Evolutionary conservation across 164 flowering plant genomes (phyloP).

Genomic region (Paratinospora sagittata): DNA sequence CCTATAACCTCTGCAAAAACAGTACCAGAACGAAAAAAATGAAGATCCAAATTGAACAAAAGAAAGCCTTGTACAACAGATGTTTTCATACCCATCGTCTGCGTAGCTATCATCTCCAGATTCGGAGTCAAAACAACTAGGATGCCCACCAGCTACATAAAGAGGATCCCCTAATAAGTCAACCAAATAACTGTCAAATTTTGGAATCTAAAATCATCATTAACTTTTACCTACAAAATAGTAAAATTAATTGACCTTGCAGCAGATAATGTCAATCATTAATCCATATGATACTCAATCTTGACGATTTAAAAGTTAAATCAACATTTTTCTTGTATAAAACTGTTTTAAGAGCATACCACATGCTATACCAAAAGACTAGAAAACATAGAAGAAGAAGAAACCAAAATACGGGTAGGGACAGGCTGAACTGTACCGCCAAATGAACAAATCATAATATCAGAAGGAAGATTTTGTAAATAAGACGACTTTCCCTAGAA

Average conservation of each 20-base stretch:
- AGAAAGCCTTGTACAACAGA: not conserved
- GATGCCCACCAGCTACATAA: conserved; percentile 69
- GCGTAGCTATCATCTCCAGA: conserved; percentile 42
- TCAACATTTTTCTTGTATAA: no score
- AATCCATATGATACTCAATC: no score
- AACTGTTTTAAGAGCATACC: no score
- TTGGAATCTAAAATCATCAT: not conserved
- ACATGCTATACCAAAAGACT: no score
- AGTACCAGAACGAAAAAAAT: not conserved
- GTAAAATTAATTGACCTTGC: not conserved
- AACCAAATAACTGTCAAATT: not conserved
- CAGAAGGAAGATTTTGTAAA: no score
- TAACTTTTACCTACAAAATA: not conserved
- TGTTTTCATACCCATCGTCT: conserved; percentile 61
- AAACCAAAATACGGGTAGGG: no score
- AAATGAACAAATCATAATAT: no score
- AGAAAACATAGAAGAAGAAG: no score
- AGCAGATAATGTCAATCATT: not conserved
- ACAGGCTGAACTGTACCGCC: no score
- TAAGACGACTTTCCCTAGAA: no score
- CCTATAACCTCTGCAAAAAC: conserved; percentile 52
- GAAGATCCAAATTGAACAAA: not conserved
- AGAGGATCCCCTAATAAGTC: conserved; percentile 78
- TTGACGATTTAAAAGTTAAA: no score
- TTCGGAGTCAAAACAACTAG: conserved; percentile 41